Evolutionary conservation across 768 basidiomycete species (phyloP), one percentile per base, ranked within the genome.

Genomic region (Tricholoma bakamatsutake): DNA sequence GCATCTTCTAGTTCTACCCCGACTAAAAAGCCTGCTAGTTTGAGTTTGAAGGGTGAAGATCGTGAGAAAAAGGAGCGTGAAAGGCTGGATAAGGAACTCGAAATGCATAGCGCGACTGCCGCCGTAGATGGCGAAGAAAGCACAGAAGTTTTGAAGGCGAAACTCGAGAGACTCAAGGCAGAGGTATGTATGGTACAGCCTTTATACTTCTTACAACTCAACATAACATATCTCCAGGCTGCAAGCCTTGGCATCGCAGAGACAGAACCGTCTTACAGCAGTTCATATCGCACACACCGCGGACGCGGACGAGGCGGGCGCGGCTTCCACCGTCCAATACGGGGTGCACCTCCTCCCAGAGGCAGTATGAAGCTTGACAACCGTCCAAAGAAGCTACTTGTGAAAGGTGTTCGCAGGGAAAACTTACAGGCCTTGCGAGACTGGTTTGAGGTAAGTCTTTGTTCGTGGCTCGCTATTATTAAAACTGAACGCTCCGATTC

Each of bases 291-390:
- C n/a, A 81, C 86, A 27, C 87, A 87, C 47, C 80, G 90, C 56
- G 87, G 85, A 10, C 81, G 85, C 24, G 82, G 76, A 31, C 75
- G 87, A 53, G 88, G 85, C 2, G 70, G 68, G 27, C 76, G 90
- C 46, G 73, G 80, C 12, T 85, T 78, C 63, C 82, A 78, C 67
- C 81, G 88, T 40, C 77, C 75, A 8, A 75, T 80, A 59, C 82
- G 90, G 45, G 88, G 90, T 55, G 84, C 82, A 6, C 61, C 61
- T 2, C 61, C 61, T 2, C 78, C 84, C 9, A 80, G 87, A 40
- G 74, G 77, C 9, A 92, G 85, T 63, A 88, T 96, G 87, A 89
- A 89, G 65, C 80, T 97, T 28, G 93, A 97, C 69, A 93, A 94
- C 64, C 83, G 93, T 15, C 89, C 93, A 9, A 88, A 85, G 73